Evolutionary conservation across 805 yeast genomes (phyloP).

Genomic region (Teunomyces cretensis): DNA sequence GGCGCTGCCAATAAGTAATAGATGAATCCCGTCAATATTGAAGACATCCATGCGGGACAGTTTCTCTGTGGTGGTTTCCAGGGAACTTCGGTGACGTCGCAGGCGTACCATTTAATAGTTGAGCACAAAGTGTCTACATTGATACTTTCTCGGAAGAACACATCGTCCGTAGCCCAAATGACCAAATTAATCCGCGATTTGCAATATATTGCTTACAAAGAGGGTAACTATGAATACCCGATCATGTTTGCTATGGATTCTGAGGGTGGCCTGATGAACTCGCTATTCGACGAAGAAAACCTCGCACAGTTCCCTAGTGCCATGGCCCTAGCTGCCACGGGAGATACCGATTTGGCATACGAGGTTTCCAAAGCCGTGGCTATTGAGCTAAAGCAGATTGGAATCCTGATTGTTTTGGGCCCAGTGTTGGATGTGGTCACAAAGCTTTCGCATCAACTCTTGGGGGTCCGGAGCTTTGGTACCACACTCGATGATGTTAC

Average conservation of each 20-base stretch:
- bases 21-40: slow-evolving; percentile 11
- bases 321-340: slow-evolving; percentile 61
- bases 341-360: slow-evolving; percentile 47
- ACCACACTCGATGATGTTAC: slow-evolving; percentile 58
- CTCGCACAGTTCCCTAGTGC: slow-evolving; percentile 64
- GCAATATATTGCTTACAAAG: slow-evolving; percentile 51
- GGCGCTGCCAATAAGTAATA: not conserved
- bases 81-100: slow-evolving; percentile 53
- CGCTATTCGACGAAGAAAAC: slow-evolving; percentile 50
- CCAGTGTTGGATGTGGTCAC: slow-evolving; percentile 64
- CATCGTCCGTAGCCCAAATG: slow-evolving; percentile 49
- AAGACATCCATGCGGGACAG: slow-evolving; percentile 40
- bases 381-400: slow-evolving; percentile 50
- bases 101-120: slow-evolving; percentile 51
- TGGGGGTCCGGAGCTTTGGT: slow-evolving; percentile 63
- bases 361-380: slow-evolving; percentile 56
- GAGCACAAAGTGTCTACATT: slow-evolving; percentile 52
- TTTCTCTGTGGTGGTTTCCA: slow-evolving; percentile 60
- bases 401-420: slow-evolving; percentile 55
- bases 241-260: slow-evolving; percentile 58
- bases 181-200: slow-evolving; percentile 50
- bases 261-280: slow-evolving; percentile 64
- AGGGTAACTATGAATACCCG: slow-evolving; percentile 52
- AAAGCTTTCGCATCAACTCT: slow-evolving; percentile 53
- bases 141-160: slow-evolving; percentile 52